Conservation (phyloP, 1,139 yeast genomes). For the Yamadazyma triangularis region DNA sequence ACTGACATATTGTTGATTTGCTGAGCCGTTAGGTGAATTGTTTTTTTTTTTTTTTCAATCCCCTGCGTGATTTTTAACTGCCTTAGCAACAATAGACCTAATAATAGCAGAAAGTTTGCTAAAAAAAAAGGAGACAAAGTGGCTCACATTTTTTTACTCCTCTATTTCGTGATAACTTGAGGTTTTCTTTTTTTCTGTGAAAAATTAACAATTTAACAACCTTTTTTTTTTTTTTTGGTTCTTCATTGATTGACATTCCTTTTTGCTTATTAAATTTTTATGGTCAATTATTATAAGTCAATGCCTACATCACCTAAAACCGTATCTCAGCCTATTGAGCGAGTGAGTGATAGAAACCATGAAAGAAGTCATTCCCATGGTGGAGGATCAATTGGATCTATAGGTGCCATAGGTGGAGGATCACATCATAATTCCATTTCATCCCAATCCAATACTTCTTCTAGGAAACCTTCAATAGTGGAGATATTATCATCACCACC, state of each 20-base stretch:
- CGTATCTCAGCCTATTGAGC: slow-evolving; percentile 1
- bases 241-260: background rate
- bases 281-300: slow-evolving; percentile 11
- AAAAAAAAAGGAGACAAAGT: too few species aligned
- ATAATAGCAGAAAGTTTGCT: too few species aligned
- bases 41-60: too few species aligned
- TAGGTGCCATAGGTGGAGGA: slow-evolving; percentile 1
- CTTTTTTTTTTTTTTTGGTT: background rate
- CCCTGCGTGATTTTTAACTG: too few species aligned
- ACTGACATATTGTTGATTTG: too few species aligned
- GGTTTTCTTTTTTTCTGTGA: too few species aligned
- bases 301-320: slow-evolving; percentile 14
- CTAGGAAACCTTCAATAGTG: slow-evolving; percentile 72
- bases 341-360: slow-evolving; percentile 1
- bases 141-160: too few species aligned
- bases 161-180: too few species aligned
- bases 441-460: slow-evolving; percentile 4
- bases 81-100: too few species aligned
- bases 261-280: background rate
- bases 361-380: slow-evolving; percentile 10
- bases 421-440: slow-evolving; percentile 3
- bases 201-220: too few species aligned
- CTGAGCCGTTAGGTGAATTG: too few species aligned
- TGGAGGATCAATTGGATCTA: too few species aligned
- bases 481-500: slow-evolving; percentile 85